Conservation (phyloP, 495 filamentous ascomycete genomes). For the Cercophora samala region DNA sequence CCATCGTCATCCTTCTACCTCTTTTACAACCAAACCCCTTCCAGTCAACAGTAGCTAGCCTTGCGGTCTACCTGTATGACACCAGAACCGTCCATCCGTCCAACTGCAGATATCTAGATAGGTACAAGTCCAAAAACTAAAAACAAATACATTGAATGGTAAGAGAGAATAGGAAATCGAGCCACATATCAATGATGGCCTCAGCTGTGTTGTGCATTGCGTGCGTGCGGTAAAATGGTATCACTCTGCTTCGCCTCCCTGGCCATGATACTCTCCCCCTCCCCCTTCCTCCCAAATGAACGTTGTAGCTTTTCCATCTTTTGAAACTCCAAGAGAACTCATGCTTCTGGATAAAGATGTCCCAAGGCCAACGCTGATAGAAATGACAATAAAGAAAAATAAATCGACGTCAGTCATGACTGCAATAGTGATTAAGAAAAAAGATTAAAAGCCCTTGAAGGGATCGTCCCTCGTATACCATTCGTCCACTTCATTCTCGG, state of each 20-base stretch:
- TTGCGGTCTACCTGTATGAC: neutral
- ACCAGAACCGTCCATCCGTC: neutral
- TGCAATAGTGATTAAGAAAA: slow-evolving; percentile 4
- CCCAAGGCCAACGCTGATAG: neutral
- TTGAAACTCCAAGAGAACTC: neutral
- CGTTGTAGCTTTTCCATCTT: neutral
- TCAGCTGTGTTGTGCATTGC: neutral
- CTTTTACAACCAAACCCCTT: neutral
- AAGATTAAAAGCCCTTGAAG: slow-evolving; percentile 45
- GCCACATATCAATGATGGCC: neutral
- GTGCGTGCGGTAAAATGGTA: neutral
- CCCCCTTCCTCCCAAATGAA: neutral
- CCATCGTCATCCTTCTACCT: neutral
- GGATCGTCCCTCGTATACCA: slow-evolving; percentile 48
- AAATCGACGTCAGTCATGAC: slow-evolving; percentile 22
- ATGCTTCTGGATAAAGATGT: neutral
- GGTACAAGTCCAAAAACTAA: neutral
- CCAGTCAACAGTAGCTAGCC: neutral
- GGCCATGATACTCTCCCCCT: neutral
- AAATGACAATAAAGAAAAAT: neutral
- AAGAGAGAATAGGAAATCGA: neutral
- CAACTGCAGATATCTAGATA: neutral
- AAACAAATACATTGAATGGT: neutral
- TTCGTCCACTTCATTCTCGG: slow-evolving; percentile 41
- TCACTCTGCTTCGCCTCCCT: neutral